Evolutionary conservation across 139 green algal species (phyloP).

Genomic region (Chlorella vulgaris): DNA sequence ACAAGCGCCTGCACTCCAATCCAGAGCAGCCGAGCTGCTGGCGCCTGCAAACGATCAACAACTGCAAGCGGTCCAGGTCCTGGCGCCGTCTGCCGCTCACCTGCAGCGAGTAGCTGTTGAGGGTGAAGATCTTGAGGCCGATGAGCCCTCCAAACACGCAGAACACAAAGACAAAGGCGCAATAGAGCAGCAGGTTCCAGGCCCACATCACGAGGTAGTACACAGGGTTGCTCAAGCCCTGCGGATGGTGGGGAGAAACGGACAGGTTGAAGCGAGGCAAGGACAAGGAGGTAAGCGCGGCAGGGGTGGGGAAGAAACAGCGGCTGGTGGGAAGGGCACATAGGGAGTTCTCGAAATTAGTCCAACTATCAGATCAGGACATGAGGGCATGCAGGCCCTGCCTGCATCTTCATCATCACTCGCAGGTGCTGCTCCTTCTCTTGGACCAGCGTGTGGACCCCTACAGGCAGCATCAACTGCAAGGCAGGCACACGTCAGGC

Average conservation of each 20-base stretch:
- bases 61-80: too few relatives aligned
- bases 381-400: too few relatives aligned
- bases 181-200: constrained; percentile 67
- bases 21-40: too few relatives aligned
- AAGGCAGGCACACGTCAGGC: neutral
- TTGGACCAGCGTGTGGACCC: constrained; percentile 56
- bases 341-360: too few relatives aligned
- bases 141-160: constrained; percentile 60
- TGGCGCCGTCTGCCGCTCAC: too few relatives aligned
- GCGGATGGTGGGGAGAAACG: neutral
- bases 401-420: constrained; percentile 87
- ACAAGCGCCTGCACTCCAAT: too few relatives aligned
- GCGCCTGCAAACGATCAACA: too few relatives aligned
- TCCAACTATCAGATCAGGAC: too few relatives aligned
- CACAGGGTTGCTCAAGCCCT: constrained; percentile 33
- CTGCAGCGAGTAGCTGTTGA: constrained; percentile 68
- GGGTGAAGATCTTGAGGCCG: constrained; percentile 81
- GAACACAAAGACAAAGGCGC: constrained; percentile 75
- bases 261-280: too few relatives aligned
- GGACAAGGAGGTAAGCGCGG: neutral
- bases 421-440: constrained; percentile 75
- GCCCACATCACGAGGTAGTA: constrained; percentile 66
- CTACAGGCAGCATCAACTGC: constrained; percentile 45
- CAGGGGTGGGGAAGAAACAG: neutral
- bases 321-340: too few relatives aligned